These are phyloP conservation scores for Bromus sterilis DNA, from an alignment of 176 grass and related monocot genomes.

Conservation along the genomic window DNA sequence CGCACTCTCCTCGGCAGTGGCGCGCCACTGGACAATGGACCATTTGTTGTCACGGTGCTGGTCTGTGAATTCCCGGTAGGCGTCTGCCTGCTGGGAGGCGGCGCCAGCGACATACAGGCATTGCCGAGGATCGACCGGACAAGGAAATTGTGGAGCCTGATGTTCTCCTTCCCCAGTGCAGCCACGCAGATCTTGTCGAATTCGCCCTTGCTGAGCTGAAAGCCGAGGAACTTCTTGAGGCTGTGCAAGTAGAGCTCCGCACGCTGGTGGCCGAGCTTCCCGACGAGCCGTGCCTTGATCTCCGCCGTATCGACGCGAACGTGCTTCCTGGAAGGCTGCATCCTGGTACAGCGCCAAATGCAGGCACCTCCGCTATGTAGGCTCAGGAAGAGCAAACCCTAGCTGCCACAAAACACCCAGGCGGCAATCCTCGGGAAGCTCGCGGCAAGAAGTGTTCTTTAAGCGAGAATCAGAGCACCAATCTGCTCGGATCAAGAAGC, in stretches of 20 bases:
- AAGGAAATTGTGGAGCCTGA: conserved; percentile 46
- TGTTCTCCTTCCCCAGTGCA: conserved; percentile 49
- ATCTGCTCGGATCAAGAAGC: conserved; percentile 28
- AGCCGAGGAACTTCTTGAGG: conserved; percentile 31
- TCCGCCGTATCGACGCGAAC: conserved; percentile 34
- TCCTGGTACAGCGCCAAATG: conserved; percentile 25
- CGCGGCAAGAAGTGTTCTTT: not conserved
- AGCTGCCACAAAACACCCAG: not conserved
- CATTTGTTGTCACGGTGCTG: conserved; percentile 20
- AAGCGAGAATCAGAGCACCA: not conserved
- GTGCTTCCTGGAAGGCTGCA: conserved; percentile 23
- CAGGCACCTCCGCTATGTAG: conserved; percentile 12
- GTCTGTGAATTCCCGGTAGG: conserved; percentile 42
- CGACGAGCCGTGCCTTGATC: conserved; percentile 37
- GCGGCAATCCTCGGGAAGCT: not conserved
- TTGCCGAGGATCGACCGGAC: conserved; percentile 41
- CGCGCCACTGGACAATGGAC: conserved; percentile 7
- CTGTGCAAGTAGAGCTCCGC: conserved; percentile 34
- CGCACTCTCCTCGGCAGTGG: not conserved
- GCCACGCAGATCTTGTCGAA: conserved; percentile 43
- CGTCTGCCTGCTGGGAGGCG: conserved; percentile 23
- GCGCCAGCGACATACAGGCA: not conserved
- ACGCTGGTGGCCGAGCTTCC: conserved; percentile 31
- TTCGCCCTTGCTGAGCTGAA: conserved; percentile 34
- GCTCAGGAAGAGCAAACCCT: conserved; percentile 1